A percentile compares a stretch with the other conserved stretches of the same genome.
Evolutionary conservation across 805 yeast species (phyloP).

Genomic region (Candida odintsovae): DNA sequence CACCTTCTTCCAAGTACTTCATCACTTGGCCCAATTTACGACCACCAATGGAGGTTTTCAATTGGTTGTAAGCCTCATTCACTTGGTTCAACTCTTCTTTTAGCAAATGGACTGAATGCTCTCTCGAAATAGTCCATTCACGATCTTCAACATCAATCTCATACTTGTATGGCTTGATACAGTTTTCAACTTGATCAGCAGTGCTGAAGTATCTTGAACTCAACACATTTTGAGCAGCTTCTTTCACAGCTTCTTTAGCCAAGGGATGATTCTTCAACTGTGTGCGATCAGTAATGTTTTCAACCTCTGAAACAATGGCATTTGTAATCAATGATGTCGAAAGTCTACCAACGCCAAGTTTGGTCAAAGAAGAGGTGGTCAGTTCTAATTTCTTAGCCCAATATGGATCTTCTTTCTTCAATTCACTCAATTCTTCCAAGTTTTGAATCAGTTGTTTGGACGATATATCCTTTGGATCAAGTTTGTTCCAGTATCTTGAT

Average conservation of each 20-base stretch:
- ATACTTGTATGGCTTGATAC: slow-evolving; percentile 95
- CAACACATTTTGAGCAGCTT: slow-evolving; percentile 78
- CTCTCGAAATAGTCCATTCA: slow-evolving; percentile 83
- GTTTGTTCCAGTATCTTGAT: slow-evolving; percentile 85
- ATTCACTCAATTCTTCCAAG: slow-evolving; percentile 48
- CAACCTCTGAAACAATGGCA: slow-evolving; percentile 72
- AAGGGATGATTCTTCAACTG: slow-evolving; percentile 81
- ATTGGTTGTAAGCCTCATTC: slow-evolving; percentile 48
- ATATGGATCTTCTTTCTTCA: slow-evolving; percentile 62
- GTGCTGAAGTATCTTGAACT: slow-evolving; percentile 79
- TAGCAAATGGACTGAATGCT: slow-evolving; percentile 64
- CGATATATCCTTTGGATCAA: slow-evolving; percentile 12
- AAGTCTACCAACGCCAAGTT: slow-evolving; percentile 88
- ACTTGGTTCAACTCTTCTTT: slow-evolving; percentile 87
- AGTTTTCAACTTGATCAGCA: slow-evolving; percentile 97
- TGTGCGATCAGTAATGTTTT: slow-evolving; percentile 65
- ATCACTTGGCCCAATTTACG: slow-evolving; percentile 80
- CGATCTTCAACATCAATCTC: slow-evolving; percentile 95
- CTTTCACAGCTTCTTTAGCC: slow-evolving; percentile 73
- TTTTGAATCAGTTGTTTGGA: slow-evolving; percentile 32
- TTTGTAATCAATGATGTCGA: slow-evolving; percentile 80
- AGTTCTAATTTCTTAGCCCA: slow-evolving; percentile 89
- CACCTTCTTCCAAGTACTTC: slow-evolving; percentile 48
- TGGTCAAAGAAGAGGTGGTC: slow-evolving; percentile 78
- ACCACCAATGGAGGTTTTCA: slow-evolving; percentile 74